Evolutionary conservation across 768 basidiomycete species (phyloP), one percentile per base, ranked within the genome.

Genomic region (Termitomyces titanicus): DNA sequence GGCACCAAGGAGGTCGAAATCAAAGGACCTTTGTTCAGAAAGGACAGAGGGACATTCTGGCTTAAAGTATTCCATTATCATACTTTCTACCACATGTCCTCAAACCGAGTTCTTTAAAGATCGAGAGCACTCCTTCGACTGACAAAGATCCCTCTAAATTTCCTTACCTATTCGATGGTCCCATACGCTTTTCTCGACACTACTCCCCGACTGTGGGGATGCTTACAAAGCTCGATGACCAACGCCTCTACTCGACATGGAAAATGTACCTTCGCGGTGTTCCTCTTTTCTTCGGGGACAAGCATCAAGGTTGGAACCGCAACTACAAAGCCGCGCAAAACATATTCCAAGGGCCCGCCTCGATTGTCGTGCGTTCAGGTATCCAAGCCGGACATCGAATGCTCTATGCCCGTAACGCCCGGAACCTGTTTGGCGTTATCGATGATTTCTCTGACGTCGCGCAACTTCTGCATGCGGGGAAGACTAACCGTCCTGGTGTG

Each of bases 171-270:
- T 92, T 90, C 69, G 81, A 86, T 59, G 88, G 89, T 0, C 89
- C 88, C 27, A 75, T 88, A 51, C 85, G 85, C 47, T 91, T 77
- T 68, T 84, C 88, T 12, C 74, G 80, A 4, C 88, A 92, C 64
- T 81, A 73, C 68, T 89, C 87, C 3, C 88, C 88, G 0, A 84
- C 83, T 0, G 76, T 88, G 40, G 89, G 89, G 25, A 72, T 70
- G 4, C 68, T 90, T 31, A 85, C 87, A 17, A 80, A 82, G 56
- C 66, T 85, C 51, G 78, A 83, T 63, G 80, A 83, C 57, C 75
- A 73, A 0, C 81, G 86, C 0, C 72, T 89, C 22, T 91, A 90
- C 64, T 84, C 86, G 35, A 92, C 89, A 1, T 92, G 90, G 89
- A 90, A 90, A 65, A 77, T 84, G 59, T 85, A 82, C 62, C 72